Conservation (phyloP, 176 grass and related monocot genomes). For the Rhynchospora pubera region DNA sequence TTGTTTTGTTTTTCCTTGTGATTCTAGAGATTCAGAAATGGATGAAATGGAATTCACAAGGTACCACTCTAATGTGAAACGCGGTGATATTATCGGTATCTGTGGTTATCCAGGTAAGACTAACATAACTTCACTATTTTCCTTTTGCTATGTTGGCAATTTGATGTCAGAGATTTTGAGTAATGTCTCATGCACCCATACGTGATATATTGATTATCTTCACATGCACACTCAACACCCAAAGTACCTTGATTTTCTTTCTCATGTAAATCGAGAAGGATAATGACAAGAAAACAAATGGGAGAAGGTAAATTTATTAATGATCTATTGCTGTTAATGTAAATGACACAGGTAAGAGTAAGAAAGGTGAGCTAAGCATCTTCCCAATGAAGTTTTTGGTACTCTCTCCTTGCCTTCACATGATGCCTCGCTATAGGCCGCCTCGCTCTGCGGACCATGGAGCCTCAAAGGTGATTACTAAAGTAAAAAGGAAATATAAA, state of each 20-base stretch:
- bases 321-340: slow-evolving; percentile 22
- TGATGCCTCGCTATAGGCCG: slow-evolving; percentile 78
- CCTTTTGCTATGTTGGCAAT: neutral
- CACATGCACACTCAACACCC: neutral
- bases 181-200: neutral
- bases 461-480: neutral
- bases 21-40: slow-evolving; percentile 52
- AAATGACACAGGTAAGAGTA: slow-evolving; percentile 76
- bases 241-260: neutral
- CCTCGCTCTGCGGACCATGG: neutral
- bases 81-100: slow-evolving; percentile 86
- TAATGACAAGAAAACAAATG: neutral
- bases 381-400: slow-evolving; percentile 68
- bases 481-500: neutral
- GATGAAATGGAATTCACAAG: slow-evolving; percentile 66
- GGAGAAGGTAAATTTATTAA: neutral
- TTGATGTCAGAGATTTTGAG: neutral
- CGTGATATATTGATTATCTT: neutral
- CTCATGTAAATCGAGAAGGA: neutral
- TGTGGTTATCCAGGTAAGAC: slow-evolving; percentile 69
- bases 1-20: neutral
- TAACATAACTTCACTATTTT: neutral
- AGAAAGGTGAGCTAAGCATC: slow-evolving; percentile 82
- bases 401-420: slow-evolving; percentile 91
- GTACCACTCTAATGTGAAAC: slow-evolving; percentile 62